Conservation (phyloP, 164 flowering plant genomes). For the Stephania yunnanensis region DNA sequence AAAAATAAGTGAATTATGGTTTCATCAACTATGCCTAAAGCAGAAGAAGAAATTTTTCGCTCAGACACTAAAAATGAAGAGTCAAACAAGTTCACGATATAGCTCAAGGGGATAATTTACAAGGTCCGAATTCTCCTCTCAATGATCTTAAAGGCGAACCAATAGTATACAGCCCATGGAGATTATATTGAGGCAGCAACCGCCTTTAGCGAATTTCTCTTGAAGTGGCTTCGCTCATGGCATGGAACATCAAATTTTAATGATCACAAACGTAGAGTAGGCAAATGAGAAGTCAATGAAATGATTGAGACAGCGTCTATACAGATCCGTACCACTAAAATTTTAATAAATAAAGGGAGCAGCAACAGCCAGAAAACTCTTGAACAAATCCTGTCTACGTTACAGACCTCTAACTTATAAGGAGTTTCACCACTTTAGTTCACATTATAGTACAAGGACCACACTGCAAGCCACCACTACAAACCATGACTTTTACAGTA, state of each 20-base stretch:
- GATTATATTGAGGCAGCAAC: neutral
- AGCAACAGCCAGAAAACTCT: too few species aligned
- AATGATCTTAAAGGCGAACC: neutral
- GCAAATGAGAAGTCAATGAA: too few species aligned
- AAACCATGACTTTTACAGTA: neutral
- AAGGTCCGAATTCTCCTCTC: neutral
- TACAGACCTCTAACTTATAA: too few species aligned
- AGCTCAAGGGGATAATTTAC: too few species aligned
- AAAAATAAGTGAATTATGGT: too few species aligned
- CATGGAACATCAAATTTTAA: too few species aligned
- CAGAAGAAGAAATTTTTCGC: neutral
- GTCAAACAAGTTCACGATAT: neutral
- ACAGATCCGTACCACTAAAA: too few species aligned
- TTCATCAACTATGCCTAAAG: neutral
- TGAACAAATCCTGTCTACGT: too few species aligned
- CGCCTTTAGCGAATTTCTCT: neutral
- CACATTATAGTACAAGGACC: neutral
- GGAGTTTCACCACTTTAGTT: neutral
- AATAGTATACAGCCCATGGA: neutral
- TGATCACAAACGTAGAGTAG: too few species aligned
- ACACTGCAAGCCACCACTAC: neutral
- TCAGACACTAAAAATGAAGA: neutral
- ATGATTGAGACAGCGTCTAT: too few species aligned
- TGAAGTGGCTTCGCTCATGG: too few species aligned
- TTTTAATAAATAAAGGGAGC: too few species aligned